Base-by-base conservation (phyloP, 345 rosid genomes). In the Eucalyptus victrix region DNA sequence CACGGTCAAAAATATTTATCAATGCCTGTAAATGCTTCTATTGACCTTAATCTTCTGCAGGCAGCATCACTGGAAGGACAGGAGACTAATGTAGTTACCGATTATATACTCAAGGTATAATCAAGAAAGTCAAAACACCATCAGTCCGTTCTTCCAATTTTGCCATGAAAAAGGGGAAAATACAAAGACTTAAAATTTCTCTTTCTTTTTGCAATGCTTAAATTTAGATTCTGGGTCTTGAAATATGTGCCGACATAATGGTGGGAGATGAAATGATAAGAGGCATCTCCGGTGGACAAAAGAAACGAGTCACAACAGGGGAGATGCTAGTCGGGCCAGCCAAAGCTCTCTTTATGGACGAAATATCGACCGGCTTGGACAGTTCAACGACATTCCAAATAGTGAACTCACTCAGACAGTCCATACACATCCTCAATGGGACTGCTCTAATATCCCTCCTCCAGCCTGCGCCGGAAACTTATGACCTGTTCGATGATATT, bases 311-410 rank as follows among this genome's bases (percentile, higher is more conserved):
- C 91, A 94, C 96, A 26, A 93, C 65, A 95, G 98, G 98, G 28
- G 99, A 97, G 89, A 96, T 93, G 96, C 88, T 95, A 44, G 98
- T 97, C 81, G 99, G 99, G 90, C 99, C 97, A 12, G 93, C 94
- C 56, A 92, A 93, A 89, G 96, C 96, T 81, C 91, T 96, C 13
- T 95, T 97, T 92, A 96, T 97, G 99, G 99, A 97, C 86, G 98
- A 96, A 90, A 95, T 97, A 90, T 94, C 97, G 3, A 96, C 97
- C 40, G 98, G 99, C 45, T 92, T 97, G 88, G 99, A 97, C 89
- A 95, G 96, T 76, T 95, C 99, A 76, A 97, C 98, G 2, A 94
- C 97, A 12, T 97, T 91, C 89, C 97, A 97, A 89, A 97, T 95
- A n/a, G 93, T 97, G 60, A 95, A 96, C 81, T 95, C 96, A 62